Evolutionary conservation across 192 early-diverging fungal species (phyloP).

Genomic region (Coemansia reversa): DNA sequence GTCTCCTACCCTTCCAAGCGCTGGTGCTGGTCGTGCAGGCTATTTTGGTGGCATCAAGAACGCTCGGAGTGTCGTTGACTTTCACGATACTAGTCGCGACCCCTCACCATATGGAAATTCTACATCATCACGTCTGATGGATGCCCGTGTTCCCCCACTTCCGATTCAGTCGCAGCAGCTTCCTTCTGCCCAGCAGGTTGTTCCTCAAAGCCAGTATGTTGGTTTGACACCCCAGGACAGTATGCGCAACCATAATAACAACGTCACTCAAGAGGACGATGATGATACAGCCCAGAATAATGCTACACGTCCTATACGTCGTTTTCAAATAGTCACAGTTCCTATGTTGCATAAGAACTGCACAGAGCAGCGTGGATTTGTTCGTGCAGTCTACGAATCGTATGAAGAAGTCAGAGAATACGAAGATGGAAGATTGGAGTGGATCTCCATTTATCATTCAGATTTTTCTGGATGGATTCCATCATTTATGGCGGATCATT

Average conservation of each 20-base stretch:
- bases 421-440: slow-evolving; percentile 29
- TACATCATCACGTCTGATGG: not conserved
- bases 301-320: slow-evolving; percentile 5
- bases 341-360: slow-evolving; percentile 29
- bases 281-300: not conserved
- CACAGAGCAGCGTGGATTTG: slow-evolving; percentile 29
- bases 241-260: not conserved
- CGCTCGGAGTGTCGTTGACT: slow-evolving; percentile 17
- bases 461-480: slow-evolving; percentile 50
- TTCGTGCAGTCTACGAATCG: slow-evolving; percentile 41
- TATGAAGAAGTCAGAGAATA: slow-evolving; percentile 49
- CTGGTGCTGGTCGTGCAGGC: slow-evolving; percentile 1
- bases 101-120: not conserved
- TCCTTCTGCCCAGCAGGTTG: not conserved
- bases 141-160: not conserved
- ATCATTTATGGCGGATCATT: slow-evolving; percentile 36
- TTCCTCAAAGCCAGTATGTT: slow-evolving; percentile 13
- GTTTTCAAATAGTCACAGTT: slow-evolving; percentile 40
- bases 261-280: not conserved
- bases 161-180: not conserved
- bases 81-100: slow-evolving; percentile 11
- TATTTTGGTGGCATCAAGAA: slow-evolving; percentile 9
- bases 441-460: slow-evolving; percentile 46
- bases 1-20: not conserved
- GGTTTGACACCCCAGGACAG: slow-evolving; percentile 12